Evolutionary conservation across 805 yeast genomes (phyloP).

Genomic region (Cyberlindnera suaveolens): DNA sequence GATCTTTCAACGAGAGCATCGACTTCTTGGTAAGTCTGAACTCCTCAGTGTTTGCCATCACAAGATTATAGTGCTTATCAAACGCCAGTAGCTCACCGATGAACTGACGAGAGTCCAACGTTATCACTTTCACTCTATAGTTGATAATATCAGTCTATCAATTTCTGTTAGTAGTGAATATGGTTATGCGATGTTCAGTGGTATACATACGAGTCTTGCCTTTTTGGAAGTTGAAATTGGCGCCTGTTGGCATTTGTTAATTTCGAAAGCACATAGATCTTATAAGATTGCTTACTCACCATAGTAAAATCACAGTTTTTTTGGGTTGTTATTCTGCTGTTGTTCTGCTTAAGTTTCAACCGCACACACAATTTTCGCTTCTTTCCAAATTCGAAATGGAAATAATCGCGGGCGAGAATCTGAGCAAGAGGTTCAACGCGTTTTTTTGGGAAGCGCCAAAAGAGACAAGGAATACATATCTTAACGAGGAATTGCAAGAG

Average conservation of each 20-base stretch:
- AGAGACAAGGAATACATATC: no score
- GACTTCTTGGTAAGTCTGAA: slow-evolving; percentile 67
- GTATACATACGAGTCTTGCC: slow-evolving; percentile 35
- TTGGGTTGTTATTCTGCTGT: no score
- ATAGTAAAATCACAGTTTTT: no score
- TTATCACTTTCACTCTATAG: slow-evolving; percentile 64
- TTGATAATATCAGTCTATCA: slow-evolving; percentile 56
- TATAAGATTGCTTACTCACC: no score
- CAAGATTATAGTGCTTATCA: slow-evolving; percentile 85
- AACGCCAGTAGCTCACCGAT: slow-evolving; percentile 81
- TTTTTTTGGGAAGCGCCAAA: no score
- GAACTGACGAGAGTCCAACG: slow-evolving; percentile 72
- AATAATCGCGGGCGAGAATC: background rate
- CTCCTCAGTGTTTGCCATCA: slow-evolving; percentile 80
- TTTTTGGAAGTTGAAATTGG: slow-evolving; percentile 29
- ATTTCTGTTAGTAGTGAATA: slow-evolving; percentile 4
- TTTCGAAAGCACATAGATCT: no score
- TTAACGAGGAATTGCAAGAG: background rate
- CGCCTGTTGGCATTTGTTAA: slow-evolving; percentile 10
- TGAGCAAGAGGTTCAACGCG: no score
- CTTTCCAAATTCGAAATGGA: background rate
- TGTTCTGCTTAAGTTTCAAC: no score
- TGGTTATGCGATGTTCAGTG: background rate
- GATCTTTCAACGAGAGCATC: slow-evolving; percentile 27
- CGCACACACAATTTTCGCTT: no score